These are phyloP conservation scores for Candida khao-thaluensis DNA, from an alignment of 805 yeast genomes.

Conservation along the genomic window DNA sequence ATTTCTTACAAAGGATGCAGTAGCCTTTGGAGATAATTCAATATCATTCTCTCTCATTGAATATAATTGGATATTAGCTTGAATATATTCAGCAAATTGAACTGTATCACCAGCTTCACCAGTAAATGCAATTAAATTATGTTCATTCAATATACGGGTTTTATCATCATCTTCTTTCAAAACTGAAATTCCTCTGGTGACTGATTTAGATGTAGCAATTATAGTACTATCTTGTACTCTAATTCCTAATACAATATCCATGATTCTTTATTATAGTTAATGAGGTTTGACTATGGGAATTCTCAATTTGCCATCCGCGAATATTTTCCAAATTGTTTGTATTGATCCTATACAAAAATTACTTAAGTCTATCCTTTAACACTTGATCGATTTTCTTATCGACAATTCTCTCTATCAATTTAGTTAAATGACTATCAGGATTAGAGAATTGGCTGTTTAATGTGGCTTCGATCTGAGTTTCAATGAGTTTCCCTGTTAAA, in stretches of 20 bases:
- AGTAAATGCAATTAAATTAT: constrained; percentile 80
- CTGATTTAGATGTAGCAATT: constrained; percentile 92
- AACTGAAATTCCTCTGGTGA: constrained; percentile 60
- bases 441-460: constrained; percentile 54
- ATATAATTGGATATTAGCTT: constrained; percentile 87
- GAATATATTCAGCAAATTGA: constrained; percentile 91
- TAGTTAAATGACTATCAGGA: constrained; percentile 48
- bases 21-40: constrained; percentile 81
- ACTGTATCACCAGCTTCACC: constrained; percentile 98
- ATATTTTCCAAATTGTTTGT: too few species aligned
- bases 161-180: constrained; percentile 44
- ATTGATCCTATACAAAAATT: too few species aligned
- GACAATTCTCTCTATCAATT: constrained; percentile 40
- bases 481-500: constrained; percentile 86
- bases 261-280: constrained; percentile 22
- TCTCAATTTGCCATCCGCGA: constrained; percentile 9
- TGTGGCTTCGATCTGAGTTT: constrained; percentile 70
- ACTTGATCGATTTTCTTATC: constrained; percentile 27
- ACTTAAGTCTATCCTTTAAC: constrained; percentile 1
- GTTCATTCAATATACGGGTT: constrained; percentile 63
- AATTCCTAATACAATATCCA: constrained; percentile 92
- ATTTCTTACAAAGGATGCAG: constrained; percentile 84
- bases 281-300: not conserved
- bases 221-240: constrained; percentile 77
- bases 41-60: constrained; percentile 75